phyloP scores from a whole-genome alignment of 805 yeast species.

The Pichia cabralensis region DNA sequence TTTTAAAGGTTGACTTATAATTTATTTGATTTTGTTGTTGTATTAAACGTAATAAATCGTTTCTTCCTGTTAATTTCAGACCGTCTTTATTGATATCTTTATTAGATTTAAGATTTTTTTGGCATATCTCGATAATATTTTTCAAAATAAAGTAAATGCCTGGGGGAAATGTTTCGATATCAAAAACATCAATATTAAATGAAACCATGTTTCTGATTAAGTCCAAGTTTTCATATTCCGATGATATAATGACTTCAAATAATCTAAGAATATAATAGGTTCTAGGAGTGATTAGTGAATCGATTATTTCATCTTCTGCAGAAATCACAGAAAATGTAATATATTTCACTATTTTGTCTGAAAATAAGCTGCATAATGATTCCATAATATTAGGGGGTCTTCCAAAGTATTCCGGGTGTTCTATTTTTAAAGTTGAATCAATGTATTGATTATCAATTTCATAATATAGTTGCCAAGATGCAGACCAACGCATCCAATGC shows the following conservation, averaged over 20 bases:
- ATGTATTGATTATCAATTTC: slow-evolving; percentile 24
- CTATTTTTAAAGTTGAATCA: slow-evolving; percentile 32
- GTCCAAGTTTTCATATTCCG: slow-evolving; percentile 39
- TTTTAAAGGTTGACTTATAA: neutral
- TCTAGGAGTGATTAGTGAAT: slow-evolving; percentile 54
- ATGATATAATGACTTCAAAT: slow-evolving; percentile 53
- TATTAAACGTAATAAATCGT: slow-evolving; percentile 43
- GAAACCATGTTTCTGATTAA: slow-evolving; percentile 55
- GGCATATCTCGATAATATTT: slow-evolving; percentile 47
- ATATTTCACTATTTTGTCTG: slow-evolving; percentile 40
- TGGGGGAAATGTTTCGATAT: slow-evolving; percentile 60
- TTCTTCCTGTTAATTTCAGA: slow-evolving; percentile 54
- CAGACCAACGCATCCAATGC: slow-evolving; percentile 68
- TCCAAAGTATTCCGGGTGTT: slow-evolving; percentile 35
- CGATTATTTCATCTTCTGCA: slow-evolving; percentile 51
- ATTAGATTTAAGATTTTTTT: slow-evolving; percentile 38
- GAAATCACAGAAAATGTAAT: slow-evolving; percentile 58
- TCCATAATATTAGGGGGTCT: slow-evolving; percentile 53
- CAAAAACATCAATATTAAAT: slow-evolving; percentile 38
- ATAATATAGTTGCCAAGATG: slow-evolving; percentile 53
- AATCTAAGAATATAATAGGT: slow-evolving; percentile 48
- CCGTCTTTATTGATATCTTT: slow-evolving; percentile 32
- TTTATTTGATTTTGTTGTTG: slow-evolving; percentile 12
- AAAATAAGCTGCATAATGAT: slow-evolving; percentile 43
- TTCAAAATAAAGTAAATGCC: slow-evolving; percentile 63